Percentiles rank a stretch among this genome's conserved stretches.
These are phyloP conservation scores for Coemansia sp. DNA, from an alignment of 192 early-diverging fungal species.

Conservation along the genomic window DNA sequence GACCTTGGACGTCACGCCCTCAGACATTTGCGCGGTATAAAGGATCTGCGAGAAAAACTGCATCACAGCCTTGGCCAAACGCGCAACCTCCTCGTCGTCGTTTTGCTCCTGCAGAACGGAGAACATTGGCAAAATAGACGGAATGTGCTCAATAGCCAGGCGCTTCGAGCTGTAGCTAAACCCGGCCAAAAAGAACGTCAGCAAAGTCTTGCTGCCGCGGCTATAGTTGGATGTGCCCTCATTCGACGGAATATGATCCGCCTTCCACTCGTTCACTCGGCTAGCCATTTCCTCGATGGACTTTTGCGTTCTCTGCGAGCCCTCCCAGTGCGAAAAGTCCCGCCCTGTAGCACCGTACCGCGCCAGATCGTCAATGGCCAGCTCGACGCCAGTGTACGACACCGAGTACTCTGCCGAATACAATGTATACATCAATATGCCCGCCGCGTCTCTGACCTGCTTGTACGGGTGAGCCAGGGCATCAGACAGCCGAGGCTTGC, in stretches of 20 bases:
- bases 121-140: slow-evolving; percentile 29
- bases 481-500: slow-evolving; percentile 33
- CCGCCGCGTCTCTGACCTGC: slow-evolving; percentile 82
- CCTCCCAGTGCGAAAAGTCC: slow-evolving; percentile 49
- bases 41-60: slow-evolving; percentile 43
- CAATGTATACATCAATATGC: slow-evolving; percentile 67
- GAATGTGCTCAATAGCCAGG: slow-evolving; percentile 29
- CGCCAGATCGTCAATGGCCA: slow-evolving; percentile 44
- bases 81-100: slow-evolving; percentile 44
- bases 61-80: slow-evolving; percentile 29
- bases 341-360: slow-evolving; percentile 43
- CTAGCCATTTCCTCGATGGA: slow-evolving; percentile 26
- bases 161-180: slow-evolving; percentile 35
- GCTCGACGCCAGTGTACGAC: slow-evolving; percentile 51
- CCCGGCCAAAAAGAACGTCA: slow-evolving; percentile 26
- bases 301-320: slow-evolving; percentile 28
- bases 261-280: slow-evolving; percentile 34
- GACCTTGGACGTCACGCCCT: slow-evolving; percentile 28
- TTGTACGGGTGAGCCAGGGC: slow-evolving; percentile 82
- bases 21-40: slow-evolving; percentile 29
- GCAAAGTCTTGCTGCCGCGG: slow-evolving; percentile 51
- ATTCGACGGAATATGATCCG: slow-evolving; percentile 39
- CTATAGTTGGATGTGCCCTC: slow-evolving; percentile 50
- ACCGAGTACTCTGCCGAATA: slow-evolving; percentile 64
- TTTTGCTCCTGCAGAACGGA: slow-evolving; percentile 45